Percentiles rank a stretch among this genome's conserved stretches.
Evolutionary conservation across 2,329 filamentous ascomycete genomes (phyloP).

Genomic region (Remersonia thermophila): DNA sequence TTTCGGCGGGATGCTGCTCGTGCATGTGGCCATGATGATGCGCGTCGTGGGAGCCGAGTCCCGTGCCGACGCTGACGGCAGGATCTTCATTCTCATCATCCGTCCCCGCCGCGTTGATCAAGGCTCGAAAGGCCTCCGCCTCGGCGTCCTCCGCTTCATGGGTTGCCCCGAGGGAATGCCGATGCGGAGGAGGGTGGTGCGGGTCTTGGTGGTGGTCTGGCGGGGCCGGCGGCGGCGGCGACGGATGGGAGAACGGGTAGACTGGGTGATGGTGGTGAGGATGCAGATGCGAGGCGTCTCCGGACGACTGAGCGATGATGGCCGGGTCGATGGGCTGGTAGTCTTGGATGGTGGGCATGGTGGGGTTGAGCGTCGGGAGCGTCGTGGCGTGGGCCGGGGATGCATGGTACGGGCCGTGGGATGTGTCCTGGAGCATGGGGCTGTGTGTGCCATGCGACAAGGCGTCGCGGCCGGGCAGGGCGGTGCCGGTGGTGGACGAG

Average conservation of each 20-base stretch:
- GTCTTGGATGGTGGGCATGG: conserved; percentile 22
- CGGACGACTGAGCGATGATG: conserved; percentile 34
- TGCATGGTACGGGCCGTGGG: conserved; percentile 23
- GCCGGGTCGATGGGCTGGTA: conserved; percentile 49
- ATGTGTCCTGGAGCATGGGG: conserved; percentile 22
- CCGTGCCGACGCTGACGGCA: conserved; percentile 23
- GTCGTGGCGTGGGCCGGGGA: conserved; percentile 10
- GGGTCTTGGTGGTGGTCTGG: conserved; percentile 20
- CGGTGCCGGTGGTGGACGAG: conserved; percentile 17
- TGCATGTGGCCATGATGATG: background rate
- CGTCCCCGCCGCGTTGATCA: conserved; percentile 37
- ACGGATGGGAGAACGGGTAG: conserved; percentile 15
- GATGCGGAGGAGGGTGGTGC: conserved; percentile 24
- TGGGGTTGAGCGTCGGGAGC: conserved; percentile 17
- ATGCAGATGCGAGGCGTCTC: conserved; percentile 1
- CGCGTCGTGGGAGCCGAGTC: background rate
- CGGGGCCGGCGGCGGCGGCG: conserved; percentile 17
- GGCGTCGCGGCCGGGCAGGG: conserved; percentile 18
- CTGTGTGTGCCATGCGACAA: conserved; percentile 15
- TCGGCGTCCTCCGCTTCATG: conserved; percentile 24
- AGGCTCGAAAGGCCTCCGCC: conserved; percentile 33
- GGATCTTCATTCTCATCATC: conserved; percentile 22
- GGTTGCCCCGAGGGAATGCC: conserved; percentile 10
- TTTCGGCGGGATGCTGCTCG: no score
- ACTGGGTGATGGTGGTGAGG: conserved; percentile 21